Percentiles rank a stretch among this genome's conserved stretches.
Evolutionary conservation across 768 basidiomycete genomes (phyloP).

Genomic region (Suillus sp.): DNA sequence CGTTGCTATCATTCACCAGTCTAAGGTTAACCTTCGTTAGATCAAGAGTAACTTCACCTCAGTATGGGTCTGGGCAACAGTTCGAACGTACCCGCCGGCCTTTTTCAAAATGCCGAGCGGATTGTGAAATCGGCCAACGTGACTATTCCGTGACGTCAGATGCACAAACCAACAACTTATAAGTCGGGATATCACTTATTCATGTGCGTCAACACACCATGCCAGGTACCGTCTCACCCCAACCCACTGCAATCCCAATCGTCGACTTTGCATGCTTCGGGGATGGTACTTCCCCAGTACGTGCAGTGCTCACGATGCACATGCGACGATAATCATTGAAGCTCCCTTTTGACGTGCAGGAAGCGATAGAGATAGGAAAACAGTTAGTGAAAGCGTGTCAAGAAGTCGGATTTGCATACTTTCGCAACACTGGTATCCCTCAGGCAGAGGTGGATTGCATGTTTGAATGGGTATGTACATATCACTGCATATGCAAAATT

Average conservation of each 20-base stretch:
- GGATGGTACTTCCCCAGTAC: slow-evolving; percentile 18
- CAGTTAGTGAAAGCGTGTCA: slow-evolving; percentile 22
- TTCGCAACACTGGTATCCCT: slow-evolving; percentile 45
- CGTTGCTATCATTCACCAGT: neutral
- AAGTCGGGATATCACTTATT: neutral
- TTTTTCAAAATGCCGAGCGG: neutral
- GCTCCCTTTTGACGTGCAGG: slow-evolving; percentile 12
- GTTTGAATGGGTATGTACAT: slow-evolving; percentile 43
- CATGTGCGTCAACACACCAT: neutral
- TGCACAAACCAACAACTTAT: neutral
- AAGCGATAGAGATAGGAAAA: slow-evolving; percentile 19
- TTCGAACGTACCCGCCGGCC: neutral
- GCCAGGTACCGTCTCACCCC: neutral
- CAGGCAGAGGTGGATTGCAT: slow-evolving; percentile 39
- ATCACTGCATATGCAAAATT: slow-evolving; percentile 11
- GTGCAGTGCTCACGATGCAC: neutral
- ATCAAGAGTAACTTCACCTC: neutral
- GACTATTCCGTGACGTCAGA: neutral
- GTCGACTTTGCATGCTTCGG: slow-evolving; percentile 19
- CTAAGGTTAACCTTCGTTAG: neutral
- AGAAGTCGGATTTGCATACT: slow-evolving; percentile 49
- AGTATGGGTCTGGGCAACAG: no score
- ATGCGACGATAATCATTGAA: neutral
- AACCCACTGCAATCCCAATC: slow-evolving; percentile 13
- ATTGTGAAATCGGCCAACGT: neutral